Percentiles rank a stretch among this genome's conserved stretches.
Conservation (phyloP, 441 rosid genomes). For the Rhodomyrtus psidioides region DNA sequence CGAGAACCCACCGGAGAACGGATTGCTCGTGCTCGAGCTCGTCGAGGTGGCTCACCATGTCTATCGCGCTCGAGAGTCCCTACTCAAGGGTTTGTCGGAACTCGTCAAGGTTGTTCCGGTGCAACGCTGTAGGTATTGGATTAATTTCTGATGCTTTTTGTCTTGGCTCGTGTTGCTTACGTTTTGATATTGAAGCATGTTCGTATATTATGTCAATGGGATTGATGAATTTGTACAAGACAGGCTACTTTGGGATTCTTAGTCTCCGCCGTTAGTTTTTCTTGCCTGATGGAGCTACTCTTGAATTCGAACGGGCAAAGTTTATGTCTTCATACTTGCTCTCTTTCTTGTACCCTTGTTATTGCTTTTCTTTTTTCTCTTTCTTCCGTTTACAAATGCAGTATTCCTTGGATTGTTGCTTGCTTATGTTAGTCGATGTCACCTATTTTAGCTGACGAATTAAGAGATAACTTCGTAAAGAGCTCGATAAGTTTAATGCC, state of each 20-base stretch:
- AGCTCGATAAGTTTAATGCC: neutral
- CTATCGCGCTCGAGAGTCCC: conserved; percentile 36
- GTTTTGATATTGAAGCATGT: neutral
- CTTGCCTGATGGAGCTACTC: neutral
- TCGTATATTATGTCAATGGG: neutral
- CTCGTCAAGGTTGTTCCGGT: conserved; percentile 37
- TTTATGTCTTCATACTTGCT: neutral
- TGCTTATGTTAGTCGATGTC: neutral
- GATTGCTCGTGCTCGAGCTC: conserved; percentile 66
- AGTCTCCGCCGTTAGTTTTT: neutral
- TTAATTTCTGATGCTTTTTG: neutral
- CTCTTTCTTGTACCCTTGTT: neutral
- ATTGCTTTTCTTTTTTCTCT: neutral
- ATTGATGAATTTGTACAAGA: neutral
- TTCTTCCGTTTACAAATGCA: neutral
- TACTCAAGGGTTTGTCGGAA: conserved; percentile 39
- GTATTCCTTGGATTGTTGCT: neutral
- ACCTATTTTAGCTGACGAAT: neutral
- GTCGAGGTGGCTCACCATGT: conserved; percentile 53
- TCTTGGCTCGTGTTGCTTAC: neutral
- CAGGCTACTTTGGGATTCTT: neutral
- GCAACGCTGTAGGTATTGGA: conserved; percentile 66
- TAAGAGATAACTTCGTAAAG: neutral
- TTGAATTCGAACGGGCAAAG: neutral
- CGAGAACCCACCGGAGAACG: conserved; percentile 66